Evolutionary conservation across 176 grass and related monocot species (phyloP), one percentile per base, ranked within the genome.

Genomic region (Cymbopogon citratus): DNA sequence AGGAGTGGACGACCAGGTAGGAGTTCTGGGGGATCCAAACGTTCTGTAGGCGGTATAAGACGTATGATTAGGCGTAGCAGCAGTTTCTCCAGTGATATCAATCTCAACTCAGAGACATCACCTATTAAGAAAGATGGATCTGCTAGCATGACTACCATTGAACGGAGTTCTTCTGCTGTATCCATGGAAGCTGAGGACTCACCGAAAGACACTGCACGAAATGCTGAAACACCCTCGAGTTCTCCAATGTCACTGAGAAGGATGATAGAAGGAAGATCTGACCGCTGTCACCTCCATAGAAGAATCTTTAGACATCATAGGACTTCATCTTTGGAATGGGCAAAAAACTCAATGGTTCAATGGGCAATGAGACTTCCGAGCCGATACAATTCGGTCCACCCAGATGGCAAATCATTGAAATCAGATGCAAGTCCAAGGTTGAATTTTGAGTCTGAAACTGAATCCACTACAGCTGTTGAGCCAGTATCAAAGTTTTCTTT

Each of bases 281-380:
- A 78, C 35, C 79, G 78, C 28, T 77, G 89, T 51, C 81, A 41
- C 31, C 79, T 98, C 12, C 87, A 64, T 70, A 95, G 75, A 56
- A 87, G 81, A 66, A 77, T 95, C 79, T 87, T 98, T 40, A 80
- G 27, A n/a, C 89, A 92, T 86, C 84, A 84, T 38, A 92, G 89
- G 76, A 91, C 59, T 71, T 75, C 80, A 18, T 95, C 92, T 54
- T 87, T 85, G 44, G 96, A 98, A 62, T 93, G 88, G 88, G 71
- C 82, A 29, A 94, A 89, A 86, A 70, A 79, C 44, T 91, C 87
- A 3, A 82, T 95, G 80, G 77, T 99, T 85, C 91, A 88, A 69
- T 93, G 93, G 97, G 93, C 85, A 6, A 90, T 91, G 93, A 88
- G 85, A 82, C 82, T 89, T 79, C 88, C 87, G 0, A 91, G 77